phyloP scores from a whole-genome alignment of 2,329 filamentous ascomycete genomes.

The Talaromyces verruculosus region DNA sequence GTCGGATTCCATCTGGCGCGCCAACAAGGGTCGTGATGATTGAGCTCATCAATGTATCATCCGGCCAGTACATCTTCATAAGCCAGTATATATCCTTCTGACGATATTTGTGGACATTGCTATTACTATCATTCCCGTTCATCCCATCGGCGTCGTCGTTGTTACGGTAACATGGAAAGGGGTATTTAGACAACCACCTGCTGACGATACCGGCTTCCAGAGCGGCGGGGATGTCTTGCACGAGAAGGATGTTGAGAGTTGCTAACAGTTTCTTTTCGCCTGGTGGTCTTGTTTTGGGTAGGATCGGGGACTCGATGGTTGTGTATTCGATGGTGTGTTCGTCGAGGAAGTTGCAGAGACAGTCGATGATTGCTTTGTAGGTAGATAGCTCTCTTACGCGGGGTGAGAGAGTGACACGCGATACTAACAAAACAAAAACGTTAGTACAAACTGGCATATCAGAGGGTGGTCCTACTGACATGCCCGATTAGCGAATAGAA shows the following conservation, averaged over 20 bases:
- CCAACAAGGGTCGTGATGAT: slow-evolving; percentile 43
- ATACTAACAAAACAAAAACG: slow-evolving; percentile 28
- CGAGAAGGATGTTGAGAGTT: slow-evolving; percentile 63
- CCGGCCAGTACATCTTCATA: slow-evolving; percentile 44
- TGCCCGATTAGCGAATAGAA: slow-evolving; percentile 43
- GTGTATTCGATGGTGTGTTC: slow-evolving; percentile 39
- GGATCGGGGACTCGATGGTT: slow-evolving; percentile 38
- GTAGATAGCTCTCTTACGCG: slow-evolving; percentile 38
- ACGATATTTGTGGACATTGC: slow-evolving; percentile 27
- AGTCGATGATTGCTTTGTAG: slow-evolving; percentile 43
- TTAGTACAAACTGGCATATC: background rate
- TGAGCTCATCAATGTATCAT: slow-evolving; percentile 46
- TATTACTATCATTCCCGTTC: background rate
- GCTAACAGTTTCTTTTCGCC: slow-evolving; percentile 46
- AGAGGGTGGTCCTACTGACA: slow-evolving; percentile 26
- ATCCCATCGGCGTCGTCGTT: slow-evolving; percentile 41
- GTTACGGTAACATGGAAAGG: slow-evolving; percentile 59
- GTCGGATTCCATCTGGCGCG: slow-evolving; percentile 40
- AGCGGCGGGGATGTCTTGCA: slow-evolving; percentile 57
- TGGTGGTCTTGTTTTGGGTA: slow-evolving; percentile 42
- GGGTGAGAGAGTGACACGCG: slow-evolving; percentile 36
- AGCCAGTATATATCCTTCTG: slow-evolving; percentile 42
- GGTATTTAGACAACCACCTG: slow-evolving; percentile 71
- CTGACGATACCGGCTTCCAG: slow-evolving; percentile 66
- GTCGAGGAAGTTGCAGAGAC: slow-evolving; percentile 43